These are phyloP conservation scores for Kondoa subrosea DNA, from an alignment of 768 basidiomycete species.

Conservation along the genomic window DNA sequence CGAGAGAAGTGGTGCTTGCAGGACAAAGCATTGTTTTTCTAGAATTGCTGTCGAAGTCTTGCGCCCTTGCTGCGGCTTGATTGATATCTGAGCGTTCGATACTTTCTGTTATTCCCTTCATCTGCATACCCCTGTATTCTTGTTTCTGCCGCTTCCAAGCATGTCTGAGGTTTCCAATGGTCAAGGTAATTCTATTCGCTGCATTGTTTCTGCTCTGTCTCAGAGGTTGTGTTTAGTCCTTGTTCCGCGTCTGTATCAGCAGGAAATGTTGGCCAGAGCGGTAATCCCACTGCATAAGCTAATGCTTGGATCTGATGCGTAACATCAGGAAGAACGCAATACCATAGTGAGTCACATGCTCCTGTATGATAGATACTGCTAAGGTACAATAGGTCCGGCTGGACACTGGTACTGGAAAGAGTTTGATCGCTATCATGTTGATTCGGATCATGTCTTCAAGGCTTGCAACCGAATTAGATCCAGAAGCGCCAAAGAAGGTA, in stretches of 20 bases:
- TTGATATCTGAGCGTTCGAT: too few relatives aligned
- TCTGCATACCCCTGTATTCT: too few relatives aligned
- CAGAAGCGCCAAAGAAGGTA: neutral
- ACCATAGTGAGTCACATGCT: neutral
- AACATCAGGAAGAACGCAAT: neutral
- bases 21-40: too few relatives aligned
- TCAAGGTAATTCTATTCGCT: neutral
- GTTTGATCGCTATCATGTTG: constrained; percentile 2
- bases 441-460: neutral
- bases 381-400: neutral
- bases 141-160: neutral
- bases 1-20: too few relatives aligned
- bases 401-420: neutral
- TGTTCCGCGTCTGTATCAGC: neutral
- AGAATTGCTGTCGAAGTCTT: too few relatives aligned
- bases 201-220: neutral
- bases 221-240: neutral
- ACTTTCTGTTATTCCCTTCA: too few relatives aligned
- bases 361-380: neutral
- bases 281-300: neutral
- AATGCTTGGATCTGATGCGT: neutral
- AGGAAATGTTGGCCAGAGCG: neutral
- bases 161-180: neutral
- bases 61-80: too few relatives aligned
- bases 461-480: neutral